Percentiles rank a stretch among this genome's conserved stretches.
Conservation (phyloP, 2,329 filamentous ascomycete species). For the Gnomoniopsis smithogilvyi region DNA sequence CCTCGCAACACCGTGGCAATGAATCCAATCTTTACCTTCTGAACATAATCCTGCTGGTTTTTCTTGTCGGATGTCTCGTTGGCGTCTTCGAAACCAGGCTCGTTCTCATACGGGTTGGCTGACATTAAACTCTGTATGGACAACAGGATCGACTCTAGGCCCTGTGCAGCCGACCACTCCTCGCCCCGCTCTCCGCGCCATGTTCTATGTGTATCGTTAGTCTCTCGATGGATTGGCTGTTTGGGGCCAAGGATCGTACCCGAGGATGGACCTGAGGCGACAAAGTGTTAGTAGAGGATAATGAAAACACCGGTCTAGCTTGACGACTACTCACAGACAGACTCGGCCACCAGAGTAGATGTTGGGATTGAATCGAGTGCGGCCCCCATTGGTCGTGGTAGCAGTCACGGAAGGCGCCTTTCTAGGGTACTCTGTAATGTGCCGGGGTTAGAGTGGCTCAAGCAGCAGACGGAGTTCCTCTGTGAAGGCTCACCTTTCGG, state of each 20-base stretch:
- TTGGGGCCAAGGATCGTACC: slow-evolving; percentile 47
- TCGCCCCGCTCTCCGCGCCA: slow-evolving; percentile 90
- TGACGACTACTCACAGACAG: slow-evolving; percentile 65
- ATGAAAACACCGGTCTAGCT: background rate
- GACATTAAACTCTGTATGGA: slow-evolving; percentile 98
- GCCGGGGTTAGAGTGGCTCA: slow-evolving; percentile 1
- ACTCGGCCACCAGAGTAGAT: slow-evolving; percentile 92
- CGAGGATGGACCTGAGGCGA: slow-evolving; percentile 69
- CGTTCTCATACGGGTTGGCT: slow-evolving; percentile 89
- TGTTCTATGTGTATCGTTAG: slow-evolving; percentile 56
- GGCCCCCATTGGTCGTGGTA: slow-evolving; percentile 83
- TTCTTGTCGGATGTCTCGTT: slow-evolving; percentile 67
- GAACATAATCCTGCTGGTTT: slow-evolving; percentile 70
- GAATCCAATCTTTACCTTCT: slow-evolving; percentile 63
- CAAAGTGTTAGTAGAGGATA: slow-evolving; percentile 18
- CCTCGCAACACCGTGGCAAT: background rate
- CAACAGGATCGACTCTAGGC: slow-evolving; percentile 87
- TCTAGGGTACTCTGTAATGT: slow-evolving; percentile 72
- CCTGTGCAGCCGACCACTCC: slow-evolving; percentile 95
- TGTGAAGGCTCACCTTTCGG: slow-evolving; percentile 56
- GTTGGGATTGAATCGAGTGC: slow-evolving; percentile 92
- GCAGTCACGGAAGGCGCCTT: slow-evolving; percentile 62
- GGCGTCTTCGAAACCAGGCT: slow-evolving; percentile 85
- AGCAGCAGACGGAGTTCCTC: background rate
- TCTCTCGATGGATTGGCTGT: slow-evolving; percentile 14